A percentile compares a stretch with the other conserved stretches of the same genome.
Conservation (phyloP, 1,284 basidiomycete genomes). For the Cutaneotrichosporon sp. region DNA sequence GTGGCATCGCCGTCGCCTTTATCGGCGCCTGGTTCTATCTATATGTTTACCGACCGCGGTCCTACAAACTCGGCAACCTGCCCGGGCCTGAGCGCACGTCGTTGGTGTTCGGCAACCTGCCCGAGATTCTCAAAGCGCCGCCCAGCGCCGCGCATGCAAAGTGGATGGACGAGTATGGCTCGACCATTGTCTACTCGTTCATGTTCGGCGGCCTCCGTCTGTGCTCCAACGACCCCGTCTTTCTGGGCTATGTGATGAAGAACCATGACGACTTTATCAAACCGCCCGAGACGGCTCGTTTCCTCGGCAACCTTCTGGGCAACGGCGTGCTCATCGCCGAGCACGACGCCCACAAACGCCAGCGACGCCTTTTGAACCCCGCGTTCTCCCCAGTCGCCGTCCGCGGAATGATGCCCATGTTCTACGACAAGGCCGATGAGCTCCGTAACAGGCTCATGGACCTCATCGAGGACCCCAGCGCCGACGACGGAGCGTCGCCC, state of each 20-base stretch:
- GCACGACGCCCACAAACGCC: slow-evolving; percentile 53
- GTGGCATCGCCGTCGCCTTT: neutral
- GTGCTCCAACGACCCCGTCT: slow-evolving; percentile 37
- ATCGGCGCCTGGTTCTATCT: slow-evolving; percentile 11
- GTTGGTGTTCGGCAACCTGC: slow-evolving; percentile 23
- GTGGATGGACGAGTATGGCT: slow-evolving; percentile 26
- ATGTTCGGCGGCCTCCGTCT: slow-evolving; percentile 46
- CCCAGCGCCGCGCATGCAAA: slow-evolving; percentile 16
- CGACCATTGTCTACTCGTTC: slow-evolving; percentile 21
- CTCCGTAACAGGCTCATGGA: slow-evolving; percentile 55
- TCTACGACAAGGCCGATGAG: slow-evolving; percentile 59
- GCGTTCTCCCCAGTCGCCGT: slow-evolving; percentile 41
- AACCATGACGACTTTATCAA: slow-evolving; percentile 62
- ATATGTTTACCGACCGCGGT: slow-evolving; percentile 6
- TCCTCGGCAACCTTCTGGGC: slow-evolving; percentile 49
- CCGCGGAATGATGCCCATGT: slow-evolving; percentile 51
- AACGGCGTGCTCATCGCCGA: slow-evolving; percentile 42
- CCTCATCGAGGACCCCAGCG: slow-evolving; percentile 59
- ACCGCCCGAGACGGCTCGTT: slow-evolving; percentile 57
- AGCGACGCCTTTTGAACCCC: slow-evolving; percentile 50
- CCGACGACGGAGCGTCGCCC: slow-evolving; percentile 25
- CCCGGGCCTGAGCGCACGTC: slow-evolving; percentile 17
- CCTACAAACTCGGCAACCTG: slow-evolving; percentile 8
- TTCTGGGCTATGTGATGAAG: slow-evolving; percentile 56
- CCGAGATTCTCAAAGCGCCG: slow-evolving; percentile 13